Evolutionary conservation across 192 early-diverging fungal genomes (phyloP), one percentile per base, ranked within the genome.

Genomic region (Borealophlyctis nickersoniae): DNA sequence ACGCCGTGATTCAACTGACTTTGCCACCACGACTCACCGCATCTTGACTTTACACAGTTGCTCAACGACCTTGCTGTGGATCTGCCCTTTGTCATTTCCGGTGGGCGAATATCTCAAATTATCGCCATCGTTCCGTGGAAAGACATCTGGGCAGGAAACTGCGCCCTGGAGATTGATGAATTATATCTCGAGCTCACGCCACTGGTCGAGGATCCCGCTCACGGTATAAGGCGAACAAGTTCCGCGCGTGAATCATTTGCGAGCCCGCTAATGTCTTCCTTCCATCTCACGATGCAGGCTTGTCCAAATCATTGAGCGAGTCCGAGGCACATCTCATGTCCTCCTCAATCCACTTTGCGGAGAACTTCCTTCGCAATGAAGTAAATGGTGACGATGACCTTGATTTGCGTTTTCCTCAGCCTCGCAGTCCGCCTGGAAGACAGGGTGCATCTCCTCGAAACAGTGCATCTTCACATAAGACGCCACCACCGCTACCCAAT

Each of bases 281-380:
- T 58, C 24, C n/a, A 24, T 61, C 9, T 1, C n/a, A 19, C 26
- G 19, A 22, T 61, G 1, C 57, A 68, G 66, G 66, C 9, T 14
- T 68, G 23, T 60, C 66, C 19, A 27, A 34, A 29, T 68, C 66
- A 3, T 26, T 57, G 4, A 70, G 73, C 57, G 69, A 80, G 48
- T 77, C 86, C 24, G 86, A 87, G 49, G 75, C 83, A 1, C 85
- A 80, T 23, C 81, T 89, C 49, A 69, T 93, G 51, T 86, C 89
- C 1, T 88, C 92, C 9, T 93, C 93, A 2, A 75, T 94, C 19
- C 88, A 89, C 64, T 88, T 96, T 59, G 93, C 93, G 7, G 91
- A 86, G 49, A 92, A 92, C 71, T 96, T 96, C 77, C 63, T 96
- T 36, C 80, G 82, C 54, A 80, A 77, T 27, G 67, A 85, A 45